These are phyloP conservation scores for Magnaporthales sp. DNA, from an alignment of 2,329 filamentous ascomycete species.

Conservation along the genomic window DNA sequence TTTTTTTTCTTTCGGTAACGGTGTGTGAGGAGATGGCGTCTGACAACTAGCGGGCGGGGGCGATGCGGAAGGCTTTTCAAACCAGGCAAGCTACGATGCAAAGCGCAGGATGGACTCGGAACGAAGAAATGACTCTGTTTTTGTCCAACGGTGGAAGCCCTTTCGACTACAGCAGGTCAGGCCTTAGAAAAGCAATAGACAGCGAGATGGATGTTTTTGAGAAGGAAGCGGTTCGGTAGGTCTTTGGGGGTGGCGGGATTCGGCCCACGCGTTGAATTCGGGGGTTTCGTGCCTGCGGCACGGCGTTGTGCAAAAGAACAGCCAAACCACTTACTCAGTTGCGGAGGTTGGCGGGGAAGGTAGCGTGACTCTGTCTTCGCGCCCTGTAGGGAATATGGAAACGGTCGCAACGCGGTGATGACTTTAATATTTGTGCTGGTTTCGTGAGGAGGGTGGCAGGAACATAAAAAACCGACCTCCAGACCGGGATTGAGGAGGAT, in stretches of 20 bases:
- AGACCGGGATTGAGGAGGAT: neutral
- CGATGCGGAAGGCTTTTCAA: neutral
- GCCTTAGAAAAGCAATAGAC: neutral
- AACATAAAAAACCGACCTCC: neutral
- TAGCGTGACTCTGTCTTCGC: neutral
- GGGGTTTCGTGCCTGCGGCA: neutral
- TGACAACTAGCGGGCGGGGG: neutral
- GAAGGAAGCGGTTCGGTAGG: neutral
- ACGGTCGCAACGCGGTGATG: neutral
- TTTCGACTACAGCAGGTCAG: neutral
- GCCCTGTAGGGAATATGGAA: neutral
- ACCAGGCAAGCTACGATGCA: neutral
- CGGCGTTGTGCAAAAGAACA: neutral
- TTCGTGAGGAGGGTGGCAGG: neutral
- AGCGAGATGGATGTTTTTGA: neutral
- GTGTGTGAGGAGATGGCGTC: neutral
- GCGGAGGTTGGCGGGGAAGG: neutral
- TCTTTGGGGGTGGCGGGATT: constrained; percentile 2
- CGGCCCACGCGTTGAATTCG: constrained; percentile 1
- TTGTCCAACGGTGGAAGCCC: neutral
- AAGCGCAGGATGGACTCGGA: neutral
- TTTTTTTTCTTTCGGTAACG: neutral
- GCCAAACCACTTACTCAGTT: neutral
- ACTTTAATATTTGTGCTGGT: neutral
- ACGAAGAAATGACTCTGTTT: neutral